Conservation (phyloP, 73 alveolate species). For the Symbiodinium natans region DNA sequence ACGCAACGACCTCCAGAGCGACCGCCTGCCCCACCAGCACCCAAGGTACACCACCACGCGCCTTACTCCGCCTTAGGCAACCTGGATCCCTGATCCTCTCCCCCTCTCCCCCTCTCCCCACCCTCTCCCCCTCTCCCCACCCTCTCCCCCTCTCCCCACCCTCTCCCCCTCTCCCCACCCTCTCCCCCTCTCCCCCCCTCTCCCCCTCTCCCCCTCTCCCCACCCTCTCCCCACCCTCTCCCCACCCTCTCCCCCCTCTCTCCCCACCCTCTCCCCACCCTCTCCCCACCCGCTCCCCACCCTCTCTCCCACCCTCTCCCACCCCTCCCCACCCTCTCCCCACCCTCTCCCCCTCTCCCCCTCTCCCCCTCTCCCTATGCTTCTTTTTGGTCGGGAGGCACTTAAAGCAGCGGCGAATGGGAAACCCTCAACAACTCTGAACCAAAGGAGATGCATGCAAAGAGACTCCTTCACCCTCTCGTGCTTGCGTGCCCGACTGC, state of each 20-base stretch:
- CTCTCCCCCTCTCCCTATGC: no score
- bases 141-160: background rate
- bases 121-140: background rate
- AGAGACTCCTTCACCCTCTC: conserved; percentile 51
- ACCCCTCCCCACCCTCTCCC: no score
- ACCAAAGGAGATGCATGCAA: background rate
- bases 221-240: no score
- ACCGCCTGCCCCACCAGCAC: no score
- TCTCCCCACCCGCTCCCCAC: no score
- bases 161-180: background rate
- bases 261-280: no score
- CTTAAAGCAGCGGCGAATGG: background rate
- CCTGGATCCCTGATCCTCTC: background rate
- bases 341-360: no score
- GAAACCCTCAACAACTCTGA: background rate
- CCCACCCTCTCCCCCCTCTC: no score
- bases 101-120: background rate
- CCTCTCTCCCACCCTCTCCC: no score
- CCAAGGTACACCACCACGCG: no score
- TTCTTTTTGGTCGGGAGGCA: no score
- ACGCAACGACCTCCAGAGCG: background rate
- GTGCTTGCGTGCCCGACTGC: conserved; percentile 77
- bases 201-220: background rate
- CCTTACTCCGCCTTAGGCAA: no score
- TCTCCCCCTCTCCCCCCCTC: background rate